Evolutionary conservation across 2,329 filamentous ascomycete species (phyloP), one percentile per base, ranked within the genome.

Genomic region (Dryadomyces quercivorus): DNA sequence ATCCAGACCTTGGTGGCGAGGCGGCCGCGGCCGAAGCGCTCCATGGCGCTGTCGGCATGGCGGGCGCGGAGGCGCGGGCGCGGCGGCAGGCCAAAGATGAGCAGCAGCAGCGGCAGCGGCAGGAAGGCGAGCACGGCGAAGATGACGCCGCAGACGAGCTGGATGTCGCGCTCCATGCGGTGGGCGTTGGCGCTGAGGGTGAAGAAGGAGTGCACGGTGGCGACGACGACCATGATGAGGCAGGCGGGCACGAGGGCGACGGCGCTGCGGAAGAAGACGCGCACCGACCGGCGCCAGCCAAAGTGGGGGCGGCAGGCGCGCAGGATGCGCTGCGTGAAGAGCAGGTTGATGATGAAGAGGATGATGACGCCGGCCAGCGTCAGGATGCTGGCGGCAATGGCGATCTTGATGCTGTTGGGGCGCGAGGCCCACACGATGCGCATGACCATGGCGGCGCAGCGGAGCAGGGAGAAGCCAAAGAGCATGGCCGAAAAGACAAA

Each of bases 251-350:
- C 75, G 20, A 58, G 55, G 46, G 59, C 70, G 65, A 82, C 83
- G 22, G 88, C 65, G 31, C 73, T 63, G 57, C 75, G 77, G 66
- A 90, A 85, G 26, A 67, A 55, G 20, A 72, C 59, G 2, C 72
- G 73, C 22, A 80, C 72, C 1, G 68, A 61, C 22, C 69, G 72
- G 58, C 78, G 75, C 87, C 88, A 92, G 56, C 87, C 88, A 36
- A 88, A 65, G 2, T 66, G 64, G 0, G 88, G 87, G 63, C 91
- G 86, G 48, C 81, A 78, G 5, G 85, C 85, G 53, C 89, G 78
- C 18, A 93, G 67, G 26, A 95, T 75, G 48, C 89, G 82, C 67
- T 89, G 86, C 0, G 84, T 70, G 64, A 91, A 87, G 62, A 93
- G 70, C 45, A 94, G 69, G 69, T 95, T 93, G 67, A 89, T 72